These are phyloP conservation scores for Huntiella omanensis DNA, from an alignment of 2,329 filamentous ascomycete genomes.

Conservation along the genomic window DNA sequence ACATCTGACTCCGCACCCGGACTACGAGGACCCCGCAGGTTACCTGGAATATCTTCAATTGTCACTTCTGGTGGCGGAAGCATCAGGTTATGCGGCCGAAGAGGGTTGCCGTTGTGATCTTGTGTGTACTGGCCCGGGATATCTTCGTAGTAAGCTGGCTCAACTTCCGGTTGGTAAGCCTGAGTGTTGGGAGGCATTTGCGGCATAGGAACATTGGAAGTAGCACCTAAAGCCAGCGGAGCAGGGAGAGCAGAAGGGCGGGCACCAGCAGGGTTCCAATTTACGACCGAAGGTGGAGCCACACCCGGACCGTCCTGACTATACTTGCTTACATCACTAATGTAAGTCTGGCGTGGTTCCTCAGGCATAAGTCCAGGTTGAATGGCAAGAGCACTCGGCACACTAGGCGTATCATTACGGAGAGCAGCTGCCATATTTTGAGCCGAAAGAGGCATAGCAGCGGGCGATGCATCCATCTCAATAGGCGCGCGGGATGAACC, in stretches of 20 bases:
- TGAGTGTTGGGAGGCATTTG: not conserved
- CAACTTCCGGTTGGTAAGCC: conserved; percentile 13
- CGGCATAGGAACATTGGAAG: not conserved
- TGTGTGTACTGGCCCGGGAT: conserved; percentile 68
- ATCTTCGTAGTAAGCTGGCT: conserved; percentile 67
- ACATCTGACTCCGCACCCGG: conserved; percentile 54
- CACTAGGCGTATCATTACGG: conserved; percentile 50
- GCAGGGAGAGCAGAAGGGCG: conserved; percentile 23
- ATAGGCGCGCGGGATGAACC: conserved; percentile 19
- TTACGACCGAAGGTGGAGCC: not conserved
- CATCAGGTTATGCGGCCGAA: conserved; percentile 2
- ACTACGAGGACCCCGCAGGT: conserved; percentile 37
- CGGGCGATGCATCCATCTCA: conserved; percentile 59
- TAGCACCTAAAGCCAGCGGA: conserved; percentile 15
- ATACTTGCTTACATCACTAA: conserved; percentile 55
- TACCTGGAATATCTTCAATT: conserved; percentile 42
- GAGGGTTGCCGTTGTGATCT: conserved; percentile 13
- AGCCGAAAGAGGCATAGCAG: conserved; percentile 19
- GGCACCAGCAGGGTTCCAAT: conserved; percentile 14
- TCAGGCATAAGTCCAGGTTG: conserved; percentile 31
- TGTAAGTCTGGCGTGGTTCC: conserved; percentile 22
- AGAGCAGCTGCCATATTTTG: conserved; percentile 15
- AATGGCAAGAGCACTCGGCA: conserved; percentile 53
- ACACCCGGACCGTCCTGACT: conserved; percentile 31
- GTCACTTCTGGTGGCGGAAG: conserved; percentile 21